These are phyloP conservation scores for Hypoxylon sp. DNA, from an alignment of 2,329 filamentous ascomycete genomes.

Conservation along the genomic window DNA sequence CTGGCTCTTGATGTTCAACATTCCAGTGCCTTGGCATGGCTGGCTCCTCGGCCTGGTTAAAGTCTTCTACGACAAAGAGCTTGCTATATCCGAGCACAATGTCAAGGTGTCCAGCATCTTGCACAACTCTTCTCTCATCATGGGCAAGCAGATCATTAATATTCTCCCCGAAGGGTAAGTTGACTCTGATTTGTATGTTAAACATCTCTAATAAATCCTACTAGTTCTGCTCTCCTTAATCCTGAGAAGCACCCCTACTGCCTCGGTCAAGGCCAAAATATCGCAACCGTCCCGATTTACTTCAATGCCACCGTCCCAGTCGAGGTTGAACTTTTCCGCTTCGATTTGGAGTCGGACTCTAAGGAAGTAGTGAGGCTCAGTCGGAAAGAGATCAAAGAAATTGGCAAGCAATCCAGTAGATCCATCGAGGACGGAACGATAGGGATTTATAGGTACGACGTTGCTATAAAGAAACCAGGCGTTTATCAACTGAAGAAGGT, in stretches of 20 bases:
- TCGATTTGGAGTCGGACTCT: slow-evolving; percentile 84
- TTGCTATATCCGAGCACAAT: slow-evolving; percentile 92
- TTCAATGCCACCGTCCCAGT: slow-evolving; percentile 95
- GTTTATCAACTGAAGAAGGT: slow-evolving; percentile 89
- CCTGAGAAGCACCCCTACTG: slow-evolving; percentile 86
- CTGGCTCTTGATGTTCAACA: slow-evolving; percentile 92
- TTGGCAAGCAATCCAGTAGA: slow-evolving; percentile 78
- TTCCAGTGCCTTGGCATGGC: slow-evolving; percentile 82
- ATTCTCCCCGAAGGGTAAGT: slow-evolving; percentile 91
- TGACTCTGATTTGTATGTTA: not conserved
- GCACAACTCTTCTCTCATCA: slow-evolving; percentile 92
- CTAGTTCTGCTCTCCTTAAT: slow-evolving; percentile 87
- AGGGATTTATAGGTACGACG: slow-evolving; percentile 77
- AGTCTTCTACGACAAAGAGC: slow-evolving; percentile 90
- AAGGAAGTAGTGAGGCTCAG: slow-evolving; percentile 86
- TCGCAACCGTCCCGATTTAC: slow-evolving; percentile 82
- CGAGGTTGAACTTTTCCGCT: slow-evolving; percentile 87
- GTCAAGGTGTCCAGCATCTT: slow-evolving; percentile 91
- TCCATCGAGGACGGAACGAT: slow-evolving; percentile 74
- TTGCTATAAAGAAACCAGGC: slow-evolving; percentile 86
- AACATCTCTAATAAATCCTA: slow-evolving; percentile 50
- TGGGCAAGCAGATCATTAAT: slow-evolving; percentile 97
- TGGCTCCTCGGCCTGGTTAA: slow-evolving; percentile 82
- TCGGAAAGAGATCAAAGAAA: slow-evolving; percentile 79
- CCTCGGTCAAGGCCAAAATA: slow-evolving; percentile 74